These are phyloP conservation scores for Saccharomycopsis sp. DNA, from an alignment of 805 yeast genomes.

Conservation along the genomic window DNA sequence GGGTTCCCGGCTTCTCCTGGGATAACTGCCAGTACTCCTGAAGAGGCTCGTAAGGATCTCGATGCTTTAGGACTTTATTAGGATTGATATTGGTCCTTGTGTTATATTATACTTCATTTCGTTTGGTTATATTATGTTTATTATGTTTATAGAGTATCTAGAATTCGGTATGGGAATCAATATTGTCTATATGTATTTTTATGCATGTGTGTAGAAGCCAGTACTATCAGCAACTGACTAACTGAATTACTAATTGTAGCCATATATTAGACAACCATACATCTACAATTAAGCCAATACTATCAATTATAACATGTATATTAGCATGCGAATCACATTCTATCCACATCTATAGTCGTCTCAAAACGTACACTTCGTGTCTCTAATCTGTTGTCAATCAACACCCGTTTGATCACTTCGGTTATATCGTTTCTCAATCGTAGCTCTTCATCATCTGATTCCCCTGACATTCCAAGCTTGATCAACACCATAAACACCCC, in stretches of 20 bases:
- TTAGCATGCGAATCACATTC: slow-evolving; percentile 25
- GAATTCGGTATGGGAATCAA: background rate
- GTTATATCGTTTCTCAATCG: slow-evolving; percentile 44
- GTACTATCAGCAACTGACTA: too few species aligned
- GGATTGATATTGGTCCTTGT: background rate
- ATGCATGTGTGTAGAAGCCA: background rate
- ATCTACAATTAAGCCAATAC: too few species aligned
- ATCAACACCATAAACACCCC: slow-evolving; percentile 52
- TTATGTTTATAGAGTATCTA: background rate
- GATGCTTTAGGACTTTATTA: slow-evolving; percentile 38
- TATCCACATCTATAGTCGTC: slow-evolving; percentile 38
- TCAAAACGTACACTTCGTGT: slow-evolving; percentile 30
- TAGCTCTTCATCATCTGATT: slow-evolving; percentile 63
- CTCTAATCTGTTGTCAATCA: slow-evolving; percentile 23
- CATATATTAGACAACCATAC: too few species aligned
- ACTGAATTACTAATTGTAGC: too few species aligned
- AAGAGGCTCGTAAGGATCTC: slow-evolving; percentile 73
- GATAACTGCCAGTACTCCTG: slow-evolving; percentile 54
- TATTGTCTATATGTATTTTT: background rate
- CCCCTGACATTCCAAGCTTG: slow-evolving; percentile 56
- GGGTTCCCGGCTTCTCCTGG: slow-evolving; percentile 83
- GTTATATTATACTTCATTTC: background rate
- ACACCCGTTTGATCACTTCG: slow-evolving; percentile 34
- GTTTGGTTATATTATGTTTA: background rate
- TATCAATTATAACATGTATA: too few species aligned